Conservation (phyloP, 75 land plant genomes). For the Gnetum montanum region DNA sequence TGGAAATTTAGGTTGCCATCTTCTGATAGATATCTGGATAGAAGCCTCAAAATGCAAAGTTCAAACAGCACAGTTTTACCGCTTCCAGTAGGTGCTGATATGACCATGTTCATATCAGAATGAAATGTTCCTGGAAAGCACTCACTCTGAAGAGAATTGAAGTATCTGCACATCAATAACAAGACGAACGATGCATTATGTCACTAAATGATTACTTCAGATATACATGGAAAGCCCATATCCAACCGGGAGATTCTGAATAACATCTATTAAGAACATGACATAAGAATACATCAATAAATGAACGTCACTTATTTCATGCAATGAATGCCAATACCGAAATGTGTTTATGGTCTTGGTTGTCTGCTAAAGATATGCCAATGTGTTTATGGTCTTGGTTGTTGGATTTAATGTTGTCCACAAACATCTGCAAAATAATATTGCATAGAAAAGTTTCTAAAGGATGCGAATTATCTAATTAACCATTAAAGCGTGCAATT, state of each 20-base stretch:
- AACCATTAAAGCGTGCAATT: too few relatives aligned
- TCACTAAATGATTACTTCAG: too few relatives aligned
- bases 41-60: conserved; percentile 83
- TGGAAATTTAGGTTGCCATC: conserved; percentile 49
- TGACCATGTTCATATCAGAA: conserved; percentile 81
- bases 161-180: conserved; percentile 47
- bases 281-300: neutral
- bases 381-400: too few relatives aligned
- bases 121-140: conserved; percentile 66
- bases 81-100: conserved; percentile 97
- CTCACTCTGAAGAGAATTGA: conserved; percentile 96
- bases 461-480: too few relatives aligned
- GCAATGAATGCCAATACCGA: neutral
- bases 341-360: neutral
- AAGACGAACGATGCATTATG: neutral
- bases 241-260: neutral
- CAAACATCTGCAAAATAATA: too few relatives aligned
- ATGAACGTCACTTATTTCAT: neutral
- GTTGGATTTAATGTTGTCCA: too few relatives aligned
- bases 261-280: neutral
- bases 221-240: neutral
- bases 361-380: neutral
- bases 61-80: conserved; percentile 98
- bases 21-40: conserved; percentile 45
- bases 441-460: too few relatives aligned